These are phyloP conservation scores for Polytolypa hystricis DNA, from an alignment of 2,329 filamentous ascomycete genomes.

Conservation along the genomic window DNA sequence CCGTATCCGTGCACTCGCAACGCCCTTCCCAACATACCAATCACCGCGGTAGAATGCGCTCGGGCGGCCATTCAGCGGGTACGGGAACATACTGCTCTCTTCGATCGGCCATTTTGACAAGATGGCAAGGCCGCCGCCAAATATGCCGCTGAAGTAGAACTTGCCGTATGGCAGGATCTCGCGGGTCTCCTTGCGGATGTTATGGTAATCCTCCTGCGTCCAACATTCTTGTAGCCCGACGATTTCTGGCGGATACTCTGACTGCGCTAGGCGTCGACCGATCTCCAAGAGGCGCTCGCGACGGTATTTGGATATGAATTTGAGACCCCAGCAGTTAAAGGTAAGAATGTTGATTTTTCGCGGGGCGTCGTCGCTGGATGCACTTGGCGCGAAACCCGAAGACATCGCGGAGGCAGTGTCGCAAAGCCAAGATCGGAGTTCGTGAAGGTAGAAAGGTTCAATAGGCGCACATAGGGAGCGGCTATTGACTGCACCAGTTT, in stretches of 20 bases:
- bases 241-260: slow-evolving; percentile 62
- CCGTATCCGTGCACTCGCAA: slow-evolving; percentile 70
- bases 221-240: slow-evolving; percentile 95
- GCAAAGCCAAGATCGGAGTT: no score
- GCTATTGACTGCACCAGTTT: no score
- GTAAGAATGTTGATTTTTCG: slow-evolving; percentile 66
- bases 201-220: slow-evolving; percentile 72
- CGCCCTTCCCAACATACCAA: slow-evolving; percentile 92
- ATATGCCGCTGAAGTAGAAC: slow-evolving; percentile 82
- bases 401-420: no score
- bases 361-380: slow-evolving; percentile 20
- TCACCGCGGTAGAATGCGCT: slow-evolving; percentile 91
- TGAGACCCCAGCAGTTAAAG: slow-evolving; percentile 95
- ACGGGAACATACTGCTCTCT: slow-evolving; percentile 74
- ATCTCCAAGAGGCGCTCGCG: slow-evolving; percentile 72
- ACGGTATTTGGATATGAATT: slow-evolving; percentile 70
- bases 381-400: no score
- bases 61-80: slow-evolving; percentile 85
- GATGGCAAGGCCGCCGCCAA: slow-evolving; percentile 81
- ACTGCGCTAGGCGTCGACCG: slow-evolving; percentile 61
- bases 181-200: slow-evolving; percentile 62
- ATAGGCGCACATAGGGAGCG: no score
- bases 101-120: slow-evolving; percentile 87
- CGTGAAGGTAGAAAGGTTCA: no score
- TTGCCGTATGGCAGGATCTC: slow-evolving; percentile 77